Evolutionary conservation across 306 rosid species (phyloP).

Genomic region (Datisca glomerata): DNA sequence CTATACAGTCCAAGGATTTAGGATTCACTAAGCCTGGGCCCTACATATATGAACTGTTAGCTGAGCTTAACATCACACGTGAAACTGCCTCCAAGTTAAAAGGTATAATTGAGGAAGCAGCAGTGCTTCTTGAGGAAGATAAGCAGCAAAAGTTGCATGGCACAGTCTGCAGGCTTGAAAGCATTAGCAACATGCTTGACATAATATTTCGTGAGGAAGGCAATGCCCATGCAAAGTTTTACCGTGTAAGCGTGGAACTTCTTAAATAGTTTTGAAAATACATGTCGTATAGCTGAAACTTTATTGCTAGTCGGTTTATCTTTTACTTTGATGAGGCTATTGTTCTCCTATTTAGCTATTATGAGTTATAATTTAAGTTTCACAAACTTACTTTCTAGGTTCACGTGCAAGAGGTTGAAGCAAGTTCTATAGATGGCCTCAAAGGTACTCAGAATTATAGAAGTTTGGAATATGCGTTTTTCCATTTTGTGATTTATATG

Average conservation of each 20-base stretch:
- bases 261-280: background rate
- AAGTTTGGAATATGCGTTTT: constrained; percentile 12
- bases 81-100: constrained; percentile 46
- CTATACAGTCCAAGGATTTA: constrained; percentile 66
- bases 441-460: constrained; percentile 39
- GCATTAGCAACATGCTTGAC: constrained; percentile 45
- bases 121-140: constrained; percentile 68
- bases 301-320: constrained; percentile 6
- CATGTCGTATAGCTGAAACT: constrained; percentile 3
- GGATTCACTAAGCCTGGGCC: constrained; percentile 89
- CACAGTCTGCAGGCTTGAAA: constrained; percentile 63
- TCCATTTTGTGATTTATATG: constrained; percentile 2
- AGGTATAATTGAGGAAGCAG: constrained; percentile 42
- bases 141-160: constrained; percentile 47
- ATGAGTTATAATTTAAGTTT: constrained; percentile 14
- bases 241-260: constrained; percentile 50
- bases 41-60: constrained; percentile 63
- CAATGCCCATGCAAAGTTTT: constrained; percentile 59
- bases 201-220: constrained; percentile 45
- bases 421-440: constrained; percentile 42
- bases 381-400: constrained; percentile 42
- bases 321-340: background rate
- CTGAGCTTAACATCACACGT: constrained; percentile 68
- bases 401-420: constrained; percentile 70
- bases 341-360: constrained; percentile 2